phyloP scores from a whole-genome alignment of 1,284 basidiomycete genomes.

The Cronartium quercuum region DNA sequence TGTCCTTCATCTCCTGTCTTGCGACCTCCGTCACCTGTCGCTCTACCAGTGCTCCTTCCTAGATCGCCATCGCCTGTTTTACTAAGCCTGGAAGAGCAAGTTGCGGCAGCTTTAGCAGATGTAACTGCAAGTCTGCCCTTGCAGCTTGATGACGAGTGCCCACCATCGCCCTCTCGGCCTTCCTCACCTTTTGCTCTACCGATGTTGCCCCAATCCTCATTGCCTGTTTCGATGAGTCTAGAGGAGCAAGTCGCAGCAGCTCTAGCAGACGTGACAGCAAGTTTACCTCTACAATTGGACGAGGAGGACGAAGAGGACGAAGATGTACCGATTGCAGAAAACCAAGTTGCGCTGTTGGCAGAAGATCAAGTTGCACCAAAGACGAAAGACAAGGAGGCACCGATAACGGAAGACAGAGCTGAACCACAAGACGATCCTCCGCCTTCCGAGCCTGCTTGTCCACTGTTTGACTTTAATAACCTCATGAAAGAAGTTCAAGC shows the following conservation, averaged over 20 bases:
- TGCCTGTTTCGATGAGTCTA: background rate
- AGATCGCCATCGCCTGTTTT: background rate
- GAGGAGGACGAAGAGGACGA: background rate
- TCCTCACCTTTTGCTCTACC: too few species aligned
- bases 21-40: background rate
- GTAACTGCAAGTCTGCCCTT: conserved; percentile 24
- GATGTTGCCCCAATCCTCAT: too few species aligned
- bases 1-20: background rate
- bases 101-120: conserved; percentile 35
- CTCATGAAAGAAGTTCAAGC: conserved; percentile 20
- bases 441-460: background rate
- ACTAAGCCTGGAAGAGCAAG: conserved; percentile 30
- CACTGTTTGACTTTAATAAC: conserved; percentile 21
- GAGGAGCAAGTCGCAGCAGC: background rate
- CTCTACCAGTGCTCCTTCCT: background rate
- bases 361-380: background rate
- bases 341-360: background rate
- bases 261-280: background rate
- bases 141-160: background rate
- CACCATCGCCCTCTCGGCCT: too few species aligned
- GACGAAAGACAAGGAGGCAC: too few species aligned
- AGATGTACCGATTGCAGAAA: too few species aligned
- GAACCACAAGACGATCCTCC: background rate
- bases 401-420: background rate
- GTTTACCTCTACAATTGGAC: background rate